Percentiles rank a stretch among this genome's conserved stretches.
Evolutionary conservation across 805 yeast species (phyloP).

Genomic region (Komagataella phaffii): DNA sequence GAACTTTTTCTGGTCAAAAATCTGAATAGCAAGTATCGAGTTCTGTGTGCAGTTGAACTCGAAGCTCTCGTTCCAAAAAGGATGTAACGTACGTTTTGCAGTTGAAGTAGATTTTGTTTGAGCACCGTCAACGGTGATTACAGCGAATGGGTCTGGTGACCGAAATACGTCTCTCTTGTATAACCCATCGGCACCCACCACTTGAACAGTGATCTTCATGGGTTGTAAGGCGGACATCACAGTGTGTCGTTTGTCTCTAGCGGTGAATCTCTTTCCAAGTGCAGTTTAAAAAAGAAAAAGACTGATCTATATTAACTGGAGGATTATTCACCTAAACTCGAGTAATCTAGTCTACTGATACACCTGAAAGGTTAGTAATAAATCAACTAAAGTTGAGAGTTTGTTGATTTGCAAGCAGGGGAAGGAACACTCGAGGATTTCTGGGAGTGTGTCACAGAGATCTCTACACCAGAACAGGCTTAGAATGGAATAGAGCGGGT

Average conservation of each 20-base stretch:
- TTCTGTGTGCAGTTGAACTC: conserved; percentile 66
- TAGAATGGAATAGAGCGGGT: neutral
- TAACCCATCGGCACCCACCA: conserved; percentile 92
- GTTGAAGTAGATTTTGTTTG: conserved; percentile 94
- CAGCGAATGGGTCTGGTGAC: conserved; percentile 97
- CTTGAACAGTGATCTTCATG: conserved; percentile 39
- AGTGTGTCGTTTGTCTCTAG: neutral
- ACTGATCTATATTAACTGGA: neutral
- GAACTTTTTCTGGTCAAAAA: conserved; percentile 94
- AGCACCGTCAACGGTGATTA: conserved; percentile 91
- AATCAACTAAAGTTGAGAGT: neutral
- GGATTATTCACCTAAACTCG: neutral
- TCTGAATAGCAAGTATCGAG: conserved; percentile 82
- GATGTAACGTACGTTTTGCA: conserved; percentile 86
- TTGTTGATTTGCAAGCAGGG: neutral
- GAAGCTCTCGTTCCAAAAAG: conserved; percentile 95
- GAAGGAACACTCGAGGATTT: neutral
- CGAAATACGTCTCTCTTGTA: conserved; percentile 92
- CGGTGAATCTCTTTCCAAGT: neutral
- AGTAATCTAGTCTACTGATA: neutral
- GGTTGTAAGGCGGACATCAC: neutral
- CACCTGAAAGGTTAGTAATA: neutral
- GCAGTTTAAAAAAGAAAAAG: neutral
- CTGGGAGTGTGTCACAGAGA: neutral
- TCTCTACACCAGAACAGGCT: neutral